These are phyloP conservation scores for Eremomyces bilateralis DNA, from an alignment of 495 filamentous ascomycete species.

Conservation along the genomic window DNA sequence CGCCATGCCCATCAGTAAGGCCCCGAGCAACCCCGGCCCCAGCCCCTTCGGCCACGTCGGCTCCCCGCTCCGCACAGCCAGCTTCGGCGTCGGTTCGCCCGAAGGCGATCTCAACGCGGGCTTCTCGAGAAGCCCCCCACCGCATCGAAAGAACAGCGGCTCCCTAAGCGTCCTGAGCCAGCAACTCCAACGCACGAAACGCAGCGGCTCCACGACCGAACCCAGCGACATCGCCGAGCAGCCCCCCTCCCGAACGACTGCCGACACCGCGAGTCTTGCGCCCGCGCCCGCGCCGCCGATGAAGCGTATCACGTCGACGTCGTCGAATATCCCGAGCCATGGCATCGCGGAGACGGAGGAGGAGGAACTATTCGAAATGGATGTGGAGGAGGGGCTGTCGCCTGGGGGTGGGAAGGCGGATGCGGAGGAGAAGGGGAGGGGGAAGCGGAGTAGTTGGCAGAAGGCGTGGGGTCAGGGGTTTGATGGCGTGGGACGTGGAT, in stretches of 20 bases:
- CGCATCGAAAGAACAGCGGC: conserved; percentile 1
- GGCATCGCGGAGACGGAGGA: conserved; percentile 8
- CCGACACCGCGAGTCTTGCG: neutral
- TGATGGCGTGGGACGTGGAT: neutral
- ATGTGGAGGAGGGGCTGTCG: conserved; percentile 11
- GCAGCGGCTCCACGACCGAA: conserved; percentile 9
- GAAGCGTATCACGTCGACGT: neutral
- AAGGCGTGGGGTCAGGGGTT: neutral
- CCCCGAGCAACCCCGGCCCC: too few species aligned
- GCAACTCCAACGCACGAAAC: conserved; percentile 24
- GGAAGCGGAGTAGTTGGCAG: neutral
- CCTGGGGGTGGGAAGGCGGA: neutral
- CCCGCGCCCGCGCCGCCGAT: neutral
- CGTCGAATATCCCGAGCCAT: neutral
- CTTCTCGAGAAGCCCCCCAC: neutral
- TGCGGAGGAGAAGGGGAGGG: neutral
- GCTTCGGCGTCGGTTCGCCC: conserved; percentile 18
- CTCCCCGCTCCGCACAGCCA: conserved; percentile 80
- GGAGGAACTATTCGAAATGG: conserved; percentile 21
- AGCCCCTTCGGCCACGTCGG: conserved; percentile 72
- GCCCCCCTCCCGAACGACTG: neutral
- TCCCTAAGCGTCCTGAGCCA: conserved; percentile 24
- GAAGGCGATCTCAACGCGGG: neutral
- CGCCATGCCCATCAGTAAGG: too few species aligned
- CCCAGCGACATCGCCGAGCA: conserved; percentile 5